A percentile compares a stretch with the other conserved stretches of the same genome.
Evolutionary conservation across 139 green algal genomes (phyloP).

Genomic region (Chlorella ohadii): DNA sequence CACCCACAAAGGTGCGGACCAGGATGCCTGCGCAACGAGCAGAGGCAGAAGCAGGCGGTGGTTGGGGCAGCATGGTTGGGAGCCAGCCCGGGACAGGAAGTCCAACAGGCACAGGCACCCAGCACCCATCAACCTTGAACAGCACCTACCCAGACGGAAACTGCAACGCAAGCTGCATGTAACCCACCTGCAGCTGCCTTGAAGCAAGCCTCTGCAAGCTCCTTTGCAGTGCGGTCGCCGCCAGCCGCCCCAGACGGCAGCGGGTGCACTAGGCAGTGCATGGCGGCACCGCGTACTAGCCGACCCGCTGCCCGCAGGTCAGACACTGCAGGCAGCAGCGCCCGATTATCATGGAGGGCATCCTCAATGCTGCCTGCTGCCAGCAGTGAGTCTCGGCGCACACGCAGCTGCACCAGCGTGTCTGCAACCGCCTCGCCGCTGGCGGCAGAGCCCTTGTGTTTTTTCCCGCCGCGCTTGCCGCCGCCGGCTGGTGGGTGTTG

Average conservation of each 20-base stretch:
- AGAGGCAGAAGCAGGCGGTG: neutral
- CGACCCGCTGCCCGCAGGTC: neutral
- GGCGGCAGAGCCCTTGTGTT: neutral
- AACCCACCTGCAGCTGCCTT: neutral
- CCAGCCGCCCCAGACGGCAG: neutral
- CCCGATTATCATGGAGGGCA: neutral
- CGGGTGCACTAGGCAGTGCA: constrained; percentile 22
- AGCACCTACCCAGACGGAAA: too few relatives aligned
- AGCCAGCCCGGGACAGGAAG: too few relatives aligned
- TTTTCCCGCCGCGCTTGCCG: neutral
- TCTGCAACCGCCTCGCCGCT: neutral
- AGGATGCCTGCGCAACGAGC: neutral
- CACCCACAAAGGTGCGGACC: neutral
- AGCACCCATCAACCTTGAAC: neutral
- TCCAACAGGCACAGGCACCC: too few relatives aligned
- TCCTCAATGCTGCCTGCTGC: neutral
- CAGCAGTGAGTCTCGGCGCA: neutral
- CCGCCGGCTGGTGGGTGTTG: neutral
- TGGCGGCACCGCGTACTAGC: neutral
- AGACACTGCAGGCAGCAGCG: constrained; percentile 4
- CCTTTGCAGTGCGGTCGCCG: neutral
- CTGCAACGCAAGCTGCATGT: too few relatives aligned
- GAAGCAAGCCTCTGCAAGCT: neutral
- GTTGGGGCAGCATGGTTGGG: too few relatives aligned
- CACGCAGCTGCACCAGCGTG: neutral